Percentiles rank a stretch among this genome's conserved stretches.
Evolutionary conservation across 139 green algal species (phyloP).

Genomic region (Prasinococcaceae sp.): DNA sequence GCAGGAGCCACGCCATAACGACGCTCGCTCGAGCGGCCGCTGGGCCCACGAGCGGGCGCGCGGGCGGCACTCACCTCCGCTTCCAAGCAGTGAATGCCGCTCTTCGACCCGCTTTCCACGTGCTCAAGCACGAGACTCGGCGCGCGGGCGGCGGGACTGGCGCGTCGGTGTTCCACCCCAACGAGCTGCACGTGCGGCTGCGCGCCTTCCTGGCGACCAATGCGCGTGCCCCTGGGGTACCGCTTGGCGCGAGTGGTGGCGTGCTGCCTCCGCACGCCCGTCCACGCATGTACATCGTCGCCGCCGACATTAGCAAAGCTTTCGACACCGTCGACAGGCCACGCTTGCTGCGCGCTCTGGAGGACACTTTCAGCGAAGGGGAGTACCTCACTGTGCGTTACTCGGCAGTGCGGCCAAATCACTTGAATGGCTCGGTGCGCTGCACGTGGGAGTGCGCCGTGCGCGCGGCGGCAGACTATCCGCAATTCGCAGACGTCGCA

Average conservation of each 20-base stretch:
- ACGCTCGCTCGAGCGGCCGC: neutral
- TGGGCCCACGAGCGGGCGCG: constrained; percentile 27
- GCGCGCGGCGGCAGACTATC: no score
- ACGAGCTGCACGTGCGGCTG: constrained; percentile 42
- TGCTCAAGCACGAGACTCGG: constrained; percentile 43
- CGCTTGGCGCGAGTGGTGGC: no score
- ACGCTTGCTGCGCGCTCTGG: no score
- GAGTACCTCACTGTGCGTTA: no score
- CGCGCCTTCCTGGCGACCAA: constrained; percentile 40
- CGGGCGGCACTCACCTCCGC: constrained; percentile 11
- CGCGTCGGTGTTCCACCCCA: constrained; percentile 58
- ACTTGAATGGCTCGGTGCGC: no score
- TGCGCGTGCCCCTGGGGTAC: no score
- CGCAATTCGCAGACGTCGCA: no score
- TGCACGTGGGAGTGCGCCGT: no score
- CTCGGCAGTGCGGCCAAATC: no score
- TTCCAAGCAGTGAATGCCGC: constrained; percentile 61
- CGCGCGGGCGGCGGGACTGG: constrained; percentile 30
- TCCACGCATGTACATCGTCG: constrained; percentile 57
- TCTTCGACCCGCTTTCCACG: constrained; percentile 43
- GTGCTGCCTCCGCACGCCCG: no score
- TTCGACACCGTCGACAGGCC: constrained; percentile 78
- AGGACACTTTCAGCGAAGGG: no score
- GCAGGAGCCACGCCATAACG: constrained; percentile 3
- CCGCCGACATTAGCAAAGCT: constrained; percentile 50